Conservation (phyloP, 495 filamentous ascomycete genomes). For the Aspergillus ellipticus region DNA sequence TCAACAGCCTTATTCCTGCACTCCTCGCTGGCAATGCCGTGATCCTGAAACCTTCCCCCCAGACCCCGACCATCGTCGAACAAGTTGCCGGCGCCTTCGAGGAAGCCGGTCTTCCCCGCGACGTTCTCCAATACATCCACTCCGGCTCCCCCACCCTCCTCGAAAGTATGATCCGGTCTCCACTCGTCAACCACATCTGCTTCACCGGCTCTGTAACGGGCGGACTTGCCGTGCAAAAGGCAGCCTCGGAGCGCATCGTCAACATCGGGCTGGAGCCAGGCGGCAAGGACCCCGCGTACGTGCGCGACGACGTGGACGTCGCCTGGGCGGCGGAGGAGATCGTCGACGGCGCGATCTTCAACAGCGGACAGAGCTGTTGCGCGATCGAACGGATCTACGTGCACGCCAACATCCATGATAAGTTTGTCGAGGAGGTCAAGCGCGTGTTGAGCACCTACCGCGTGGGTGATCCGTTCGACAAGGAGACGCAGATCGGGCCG, state of each 20-base stretch:
- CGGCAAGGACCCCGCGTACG: slow-evolving; percentile 89
- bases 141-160: slow-evolving; percentile 69
- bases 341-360: slow-evolving; percentile 89
- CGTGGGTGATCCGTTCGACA: slow-evolving; percentile 76
- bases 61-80: slow-evolving; percentile 87
- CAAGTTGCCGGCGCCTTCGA: slow-evolving; percentile 69
- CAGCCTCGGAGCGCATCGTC: slow-evolving; percentile 74
- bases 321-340: slow-evolving; percentile 90
- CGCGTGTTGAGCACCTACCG: slow-evolving; percentile 81
- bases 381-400: slow-evolving; percentile 87
- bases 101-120: slow-evolving; percentile 72
- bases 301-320: slow-evolving; percentile 80
- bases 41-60: slow-evolving; percentile 89
- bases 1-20: slow-evolving; percentile 87
- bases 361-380: slow-evolving; percentile 92
- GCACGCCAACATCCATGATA: slow-evolving; percentile 70
- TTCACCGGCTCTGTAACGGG: slow-evolving; percentile 93
- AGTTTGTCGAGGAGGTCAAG: slow-evolving; percentile 73
- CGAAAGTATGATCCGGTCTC: slow-evolving; percentile 68
- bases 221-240: slow-evolving; percentile 78
- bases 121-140: slow-evolving; percentile 87
- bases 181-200: slow-evolving; percentile 70
- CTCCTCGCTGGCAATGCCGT: slow-evolving; percentile 83
- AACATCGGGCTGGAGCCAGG: slow-evolving; percentile 86
- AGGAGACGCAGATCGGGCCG: slow-evolving; percentile 75